Base-by-base conservation (phyloP, 495 filamentous ascomycete genomes). In the Penicillium antarcticum region DNA sequence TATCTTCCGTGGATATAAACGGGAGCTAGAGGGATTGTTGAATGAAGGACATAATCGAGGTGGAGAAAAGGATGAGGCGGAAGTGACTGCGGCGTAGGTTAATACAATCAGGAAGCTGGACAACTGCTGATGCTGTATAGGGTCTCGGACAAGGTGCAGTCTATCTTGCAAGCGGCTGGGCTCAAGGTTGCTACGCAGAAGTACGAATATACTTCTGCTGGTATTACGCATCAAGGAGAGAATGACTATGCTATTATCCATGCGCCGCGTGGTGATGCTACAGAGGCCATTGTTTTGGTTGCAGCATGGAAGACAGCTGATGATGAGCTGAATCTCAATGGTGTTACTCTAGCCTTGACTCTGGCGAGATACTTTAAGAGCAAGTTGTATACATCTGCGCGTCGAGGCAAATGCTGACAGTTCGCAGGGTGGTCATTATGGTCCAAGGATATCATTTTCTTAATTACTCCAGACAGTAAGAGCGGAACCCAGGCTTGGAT, bases 371-470 rank as follows among this genome's bases (percentile, higher is more conserved):
- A 98, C 69, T 96, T 98, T 73, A 96, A 94, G 66, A 78, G 87
- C 83, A 60, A 40, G 79, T 66, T 45, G 6, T 33, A 8, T 24
- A 7, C 7, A 14, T 7, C 7, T 1, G 17, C 4, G 16, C 18
- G 4, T 34, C 29, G 42, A 19, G 5, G 17, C 10, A 35, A 12
- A 31, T 33, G 46, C 65, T 70, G 39, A 72, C 44, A 16, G 38
- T 9, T 19, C 13, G 19, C 34, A 88, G 85, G 91, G 53, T 98
- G 94, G 94, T 96, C 90, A 21, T 75, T 98, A 10, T 98, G 94
- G 94, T 96, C 91, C 33, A 98, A 98, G 71, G 94, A 98, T 54
- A 96, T 98, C 57, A 94, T 98, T 40, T 85, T 98, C 68, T 68
- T 98, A 7, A 80, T 97, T 43, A 84, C 94, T 1, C 81, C 87